A percentile compares a stretch with the other conserved stretches of the same genome.
Evolutionary conservation across 257 asterid genomes (phyloP).

Genomic region (Solanum pimpinellifolium): DNA sequence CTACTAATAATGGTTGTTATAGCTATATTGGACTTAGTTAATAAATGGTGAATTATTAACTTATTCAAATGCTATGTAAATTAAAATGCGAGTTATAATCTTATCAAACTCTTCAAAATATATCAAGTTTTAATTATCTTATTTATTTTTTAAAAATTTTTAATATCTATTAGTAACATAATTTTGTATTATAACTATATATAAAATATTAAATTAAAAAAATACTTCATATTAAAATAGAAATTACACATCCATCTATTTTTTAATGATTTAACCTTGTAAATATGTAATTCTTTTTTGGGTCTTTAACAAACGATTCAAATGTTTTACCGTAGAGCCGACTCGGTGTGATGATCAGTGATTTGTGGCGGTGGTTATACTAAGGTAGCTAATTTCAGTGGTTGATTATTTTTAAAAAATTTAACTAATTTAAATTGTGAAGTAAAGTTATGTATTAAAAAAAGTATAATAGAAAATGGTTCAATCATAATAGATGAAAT

Average conservation of each 20-base stretch:
- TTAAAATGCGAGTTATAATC: neutral
- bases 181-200: no score
- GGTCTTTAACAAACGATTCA: neutral
- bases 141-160: fast-evolving
- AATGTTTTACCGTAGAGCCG: neutral
- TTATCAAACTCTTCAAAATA: no score
- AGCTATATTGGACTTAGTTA: neutral
- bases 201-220: no score
- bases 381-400: neutral
- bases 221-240: no score
- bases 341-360: neutral
- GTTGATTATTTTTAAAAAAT: fast-evolving
- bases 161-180: no score
- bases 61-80: fast-evolving
- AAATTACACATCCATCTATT: neutral
- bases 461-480: no score
- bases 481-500: no score
- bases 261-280: no score
- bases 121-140: fast-evolving
- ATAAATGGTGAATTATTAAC: no score
- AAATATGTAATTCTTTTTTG: neutral
- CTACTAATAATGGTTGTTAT: neutral
- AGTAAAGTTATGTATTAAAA: no score
- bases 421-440: no score
- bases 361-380: neutral